phyloP scores from a whole-genome alignment of 192 early-diverging fungal species.

The Backusella macrospora region DNA sequence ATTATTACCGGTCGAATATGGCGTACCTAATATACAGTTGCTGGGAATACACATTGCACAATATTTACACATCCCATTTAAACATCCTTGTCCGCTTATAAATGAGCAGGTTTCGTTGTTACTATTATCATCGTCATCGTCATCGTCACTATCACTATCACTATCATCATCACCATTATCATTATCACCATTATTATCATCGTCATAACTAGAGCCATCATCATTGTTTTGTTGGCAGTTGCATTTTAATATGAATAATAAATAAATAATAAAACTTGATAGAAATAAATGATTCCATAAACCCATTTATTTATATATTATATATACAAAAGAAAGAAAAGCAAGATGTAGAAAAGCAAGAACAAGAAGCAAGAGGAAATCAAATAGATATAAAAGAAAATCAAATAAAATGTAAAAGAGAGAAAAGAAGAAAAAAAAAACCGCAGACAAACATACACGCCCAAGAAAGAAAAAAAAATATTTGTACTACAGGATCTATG shows the following conservation, averaged over 20 bases:
- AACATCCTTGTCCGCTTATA: not conserved
- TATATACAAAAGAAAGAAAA: not conserved
- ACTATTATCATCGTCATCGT: not conserved
- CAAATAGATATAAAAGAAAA: not conserved
- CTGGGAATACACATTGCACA: slow-evolving; percentile 15
- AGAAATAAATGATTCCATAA: slow-evolving; percentile 4
- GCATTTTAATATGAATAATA: slow-evolving; percentile 9
- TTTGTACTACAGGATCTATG: not conserved
- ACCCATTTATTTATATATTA: not conserved
- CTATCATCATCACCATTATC: not conserved
- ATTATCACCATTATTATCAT: not conserved
- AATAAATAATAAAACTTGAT: not conserved
- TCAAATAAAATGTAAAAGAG: too few relatives aligned
- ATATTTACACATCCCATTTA: slow-evolving; percentile 12
- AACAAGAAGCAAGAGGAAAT: not conserved
- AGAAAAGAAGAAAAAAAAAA: not conserved
- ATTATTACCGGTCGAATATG: not conserved
- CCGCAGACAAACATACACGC: not conserved
- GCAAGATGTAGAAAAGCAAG: not conserved
- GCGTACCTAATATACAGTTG: slow-evolving; percentile 11
- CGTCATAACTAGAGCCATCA: too few relatives aligned
- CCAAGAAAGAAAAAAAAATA: not conserved
- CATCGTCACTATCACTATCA: not conserved
- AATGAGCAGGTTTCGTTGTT: not conserved
- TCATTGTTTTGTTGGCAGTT: not conserved